Base-by-base conservation (phyloP, 257 asterid genomes). In the Nicotiana otophora region DNA sequence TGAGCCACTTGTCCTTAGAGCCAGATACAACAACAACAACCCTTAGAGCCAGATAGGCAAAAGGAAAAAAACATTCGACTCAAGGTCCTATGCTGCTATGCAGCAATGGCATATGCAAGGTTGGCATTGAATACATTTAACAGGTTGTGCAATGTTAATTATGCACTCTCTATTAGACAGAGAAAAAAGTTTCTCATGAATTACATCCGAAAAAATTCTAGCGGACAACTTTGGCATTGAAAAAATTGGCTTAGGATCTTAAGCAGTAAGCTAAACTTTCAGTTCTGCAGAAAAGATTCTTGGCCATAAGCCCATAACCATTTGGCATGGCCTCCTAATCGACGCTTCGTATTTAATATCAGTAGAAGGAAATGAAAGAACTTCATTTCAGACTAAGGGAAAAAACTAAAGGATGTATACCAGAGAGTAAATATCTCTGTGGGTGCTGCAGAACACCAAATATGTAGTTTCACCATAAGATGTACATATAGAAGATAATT, bases 371-470 rank as follows among this genome's bases (percentile, higher is more conserved):
- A 53, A 53, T 12, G 58, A 53, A 42, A 42, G 51, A 15, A 53
- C 58, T 53, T 53, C 58, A 53, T 53, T 53, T 53, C 51, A 7
- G 51, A 53, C 58, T 3, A 53, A 12, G 58, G 58, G 19, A 42
- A 53, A 53, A 53, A 53, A 53, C 58, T 12, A 53, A 53, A 53
- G 19, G 5, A 53, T 53, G 58, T 53, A 53, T 11, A 48, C 80
- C 17, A 51, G 63, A 46, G 78, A 51, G 26, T 51, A 34, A 26
- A 48, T 54, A 74, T 51, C 63, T 48, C 79, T 7, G 79, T 74
- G 80, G 62, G 62, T 23, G 62, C 80, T 26, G 62, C 63, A 48
- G 80, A 51, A 75, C 26, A 75, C 80, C 26, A 75, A 8, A 75
- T 15, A 26, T 62, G 3, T 75, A 51, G 42, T 51, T 51, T 61